phyloP scores from a whole-genome alignment of 768 basidiomycete genomes.

The Boletus sp. region DNA sequence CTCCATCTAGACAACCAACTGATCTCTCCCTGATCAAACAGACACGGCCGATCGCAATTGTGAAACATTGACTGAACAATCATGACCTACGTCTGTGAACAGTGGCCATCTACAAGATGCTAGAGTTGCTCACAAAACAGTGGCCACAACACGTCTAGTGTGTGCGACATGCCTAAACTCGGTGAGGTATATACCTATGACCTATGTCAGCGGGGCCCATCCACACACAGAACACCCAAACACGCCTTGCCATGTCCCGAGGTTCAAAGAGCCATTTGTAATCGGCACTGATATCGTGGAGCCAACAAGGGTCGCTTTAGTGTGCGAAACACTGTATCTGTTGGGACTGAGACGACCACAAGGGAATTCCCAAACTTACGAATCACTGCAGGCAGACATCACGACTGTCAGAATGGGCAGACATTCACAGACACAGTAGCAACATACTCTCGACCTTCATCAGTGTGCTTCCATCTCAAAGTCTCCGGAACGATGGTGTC shows the following conservation, averaged over 20 bases:
- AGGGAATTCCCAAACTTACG: conserved; percentile 44
- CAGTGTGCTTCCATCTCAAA: conserved; percentile 79
- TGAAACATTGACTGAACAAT: not conserved
- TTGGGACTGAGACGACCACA: not conserved
- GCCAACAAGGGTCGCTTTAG: conserved; percentile 84
- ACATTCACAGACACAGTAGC: not conserved
- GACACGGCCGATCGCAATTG: not conserved
- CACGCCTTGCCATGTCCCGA: conserved; percentile 92
- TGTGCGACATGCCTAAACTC: conserved; percentile 77
- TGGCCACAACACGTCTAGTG: conserved; percentile 70
- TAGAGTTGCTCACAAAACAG: conserved; percentile 58
- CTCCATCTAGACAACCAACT: not conserved
- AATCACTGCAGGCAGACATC: conserved; percentile 51
- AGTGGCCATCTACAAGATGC: not conserved
- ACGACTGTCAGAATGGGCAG: conserved; percentile 1
- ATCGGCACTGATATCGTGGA: conserved; percentile 82
- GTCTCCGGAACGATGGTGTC: conserved; percentile 85
- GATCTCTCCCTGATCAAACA: not conserved
- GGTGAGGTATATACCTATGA: conserved; percentile 75
- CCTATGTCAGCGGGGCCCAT: not conserved
- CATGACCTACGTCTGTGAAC: conserved; percentile 11
- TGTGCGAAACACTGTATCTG: conserved; percentile 72
- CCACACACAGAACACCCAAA: conserved; percentile 1
- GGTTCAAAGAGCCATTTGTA: conserved; percentile 67
- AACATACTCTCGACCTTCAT: conserved; percentile 85